A percentile compares a stretch with the other conserved stretches of the same genome.
phyloP scores from a whole-genome alignment of 2,329 filamentous ascomycete genomes.

The Parascedosporium putredinis region DNA sequence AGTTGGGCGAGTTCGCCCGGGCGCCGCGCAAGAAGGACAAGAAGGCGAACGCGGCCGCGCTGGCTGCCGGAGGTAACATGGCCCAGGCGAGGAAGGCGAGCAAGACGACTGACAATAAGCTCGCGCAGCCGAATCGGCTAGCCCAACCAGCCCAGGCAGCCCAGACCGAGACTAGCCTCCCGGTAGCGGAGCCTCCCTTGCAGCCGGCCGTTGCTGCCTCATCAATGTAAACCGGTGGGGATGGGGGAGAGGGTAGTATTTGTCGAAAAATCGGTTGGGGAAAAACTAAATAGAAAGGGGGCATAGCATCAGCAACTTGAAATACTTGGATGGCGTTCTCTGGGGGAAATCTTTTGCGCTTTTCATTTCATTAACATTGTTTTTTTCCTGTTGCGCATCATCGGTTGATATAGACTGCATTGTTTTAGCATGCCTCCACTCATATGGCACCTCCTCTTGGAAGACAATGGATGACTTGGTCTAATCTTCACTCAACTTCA shows the following conservation, averaged over 20 bases:
- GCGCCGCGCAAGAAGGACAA: conserved; percentile 19
- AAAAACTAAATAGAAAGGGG: not conserved
- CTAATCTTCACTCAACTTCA: too few species aligned
- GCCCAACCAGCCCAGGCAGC: not conserved
- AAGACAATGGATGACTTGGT: too few species aligned
- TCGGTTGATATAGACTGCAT: not conserved
- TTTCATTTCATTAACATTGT: too few species aligned
- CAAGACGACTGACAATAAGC: conserved; percentile 20
- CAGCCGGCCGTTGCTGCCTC: conserved; percentile 2
- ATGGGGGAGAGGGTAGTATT: too few species aligned
- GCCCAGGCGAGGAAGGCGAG: conserved; percentile 25
- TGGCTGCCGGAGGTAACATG: conserved; percentile 38
- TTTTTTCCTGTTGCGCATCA: too few species aligned
- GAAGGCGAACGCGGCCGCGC: conserved; percentile 26
- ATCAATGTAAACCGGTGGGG: too few species aligned
- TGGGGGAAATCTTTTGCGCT: not conserved
- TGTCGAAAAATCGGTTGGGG: too few species aligned
- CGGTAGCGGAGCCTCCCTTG: not conserved
- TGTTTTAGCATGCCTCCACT: not conserved
- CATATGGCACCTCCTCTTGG: too few species aligned
- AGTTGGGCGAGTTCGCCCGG: conserved; percentile 39
- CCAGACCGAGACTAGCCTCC: not conserved
- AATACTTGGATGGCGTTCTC: not conserved
- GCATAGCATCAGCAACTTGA: not conserved
- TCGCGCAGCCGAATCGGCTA: not conserved